Conservation (phyloP, 352 stramenopile species). For the Pythium brachiatum region DNA sequence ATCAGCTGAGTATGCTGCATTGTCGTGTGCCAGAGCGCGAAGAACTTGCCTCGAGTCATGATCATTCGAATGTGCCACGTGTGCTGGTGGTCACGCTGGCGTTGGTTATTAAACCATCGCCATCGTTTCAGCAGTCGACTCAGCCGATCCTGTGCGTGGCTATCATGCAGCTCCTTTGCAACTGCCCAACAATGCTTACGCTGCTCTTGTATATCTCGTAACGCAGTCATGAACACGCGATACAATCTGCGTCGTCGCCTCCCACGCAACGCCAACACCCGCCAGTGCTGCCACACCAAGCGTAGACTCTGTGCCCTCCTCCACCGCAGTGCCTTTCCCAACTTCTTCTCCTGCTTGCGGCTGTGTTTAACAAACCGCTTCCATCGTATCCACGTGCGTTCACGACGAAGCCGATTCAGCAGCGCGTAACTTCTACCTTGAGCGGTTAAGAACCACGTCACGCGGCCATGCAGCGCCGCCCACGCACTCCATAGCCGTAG, state of each 20-base stretch:
- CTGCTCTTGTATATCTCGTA: not conserved
- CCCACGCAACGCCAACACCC: constrained; percentile 2
- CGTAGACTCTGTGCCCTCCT: not conserved
- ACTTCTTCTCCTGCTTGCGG: not conserved
- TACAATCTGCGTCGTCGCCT: constrained; percentile 4
- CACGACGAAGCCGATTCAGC: constrained; percentile 12
- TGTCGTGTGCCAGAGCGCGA: constrained; percentile 11
- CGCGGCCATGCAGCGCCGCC: constrained; percentile 10
- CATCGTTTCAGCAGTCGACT: constrained; percentile 11
- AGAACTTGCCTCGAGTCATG: constrained; percentile 16
- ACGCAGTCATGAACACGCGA: constrained; percentile 4
- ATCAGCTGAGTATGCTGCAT: constrained; percentile 5
- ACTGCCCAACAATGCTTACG: not conserved
- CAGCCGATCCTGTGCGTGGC: not conserved
- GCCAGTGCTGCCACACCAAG: constrained; percentile 10
- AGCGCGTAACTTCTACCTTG: constrained; percentile 8
- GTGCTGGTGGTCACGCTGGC: constrained; percentile 14
- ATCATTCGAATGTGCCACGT: constrained; percentile 11
- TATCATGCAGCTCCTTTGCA: not conserved
- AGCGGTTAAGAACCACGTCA: constrained; percentile 11
- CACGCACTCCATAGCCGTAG: constrained; percentile 2
- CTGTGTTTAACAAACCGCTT: constrained; percentile 3
- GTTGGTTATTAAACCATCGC: constrained; percentile 8
- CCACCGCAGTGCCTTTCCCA: not conserved
- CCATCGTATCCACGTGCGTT: constrained; percentile 13